phyloP scores from a whole-genome alignment of 331 rosid genomes.

The Dryas integrifolia region DNA sequence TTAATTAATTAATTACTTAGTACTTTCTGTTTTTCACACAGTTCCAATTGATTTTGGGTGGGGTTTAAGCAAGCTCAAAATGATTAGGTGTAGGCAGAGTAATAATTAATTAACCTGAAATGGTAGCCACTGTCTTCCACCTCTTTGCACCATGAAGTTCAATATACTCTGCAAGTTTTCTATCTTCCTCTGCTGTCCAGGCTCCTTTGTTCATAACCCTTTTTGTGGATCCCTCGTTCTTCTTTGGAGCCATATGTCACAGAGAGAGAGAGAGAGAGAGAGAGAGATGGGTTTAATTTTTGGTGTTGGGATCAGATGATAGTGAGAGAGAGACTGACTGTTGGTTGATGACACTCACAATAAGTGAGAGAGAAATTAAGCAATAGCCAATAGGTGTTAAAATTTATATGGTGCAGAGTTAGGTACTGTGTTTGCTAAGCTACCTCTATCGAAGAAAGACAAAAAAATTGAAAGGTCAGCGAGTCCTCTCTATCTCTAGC shows the following conservation, averaged over 20 bases:
- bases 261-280: not conserved
- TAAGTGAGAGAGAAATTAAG: not conserved
- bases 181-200: conserved; percentile 41
- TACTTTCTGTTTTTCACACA: too few species aligned
- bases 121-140: conserved; percentile 36
- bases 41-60: not conserved
- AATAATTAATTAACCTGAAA: conserved; percentile 19
- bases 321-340: conserved; percentile 4
- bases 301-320: not conserved
- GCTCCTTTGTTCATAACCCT: conserved; percentile 37
- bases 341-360: not conserved
- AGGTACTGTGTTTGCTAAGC: not conserved
- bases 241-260: conserved; percentile 30
- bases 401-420: not conserved
- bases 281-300: not conserved
- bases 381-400: not conserved
- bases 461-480: not conserved
- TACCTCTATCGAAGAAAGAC: not conserved
- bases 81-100: too few species aligned
- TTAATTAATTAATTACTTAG: not conserved
- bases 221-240: conserved; percentile 24
- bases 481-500: not conserved
- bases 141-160: conserved; percentile 39
- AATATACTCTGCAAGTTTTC: conserved; percentile 29
- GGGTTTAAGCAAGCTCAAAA: too few species aligned